Base-by-base conservation (phyloP, 306 rosid species). In the Dalbergia cochinchinensis region DNA sequence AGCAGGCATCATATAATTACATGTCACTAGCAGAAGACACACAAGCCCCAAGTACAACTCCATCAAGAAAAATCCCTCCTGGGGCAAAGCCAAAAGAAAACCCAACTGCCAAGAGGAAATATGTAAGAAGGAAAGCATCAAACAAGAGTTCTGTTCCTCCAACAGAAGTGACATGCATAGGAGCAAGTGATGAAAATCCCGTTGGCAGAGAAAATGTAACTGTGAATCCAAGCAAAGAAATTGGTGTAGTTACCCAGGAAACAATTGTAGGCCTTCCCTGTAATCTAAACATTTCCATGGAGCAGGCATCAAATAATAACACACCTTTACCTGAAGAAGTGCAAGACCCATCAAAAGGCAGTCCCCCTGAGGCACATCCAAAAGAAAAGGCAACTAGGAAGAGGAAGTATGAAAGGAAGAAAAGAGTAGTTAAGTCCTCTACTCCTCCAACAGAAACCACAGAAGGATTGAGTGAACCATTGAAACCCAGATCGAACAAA, bases 341-440 rank as follows among this genome's bases (percentile, higher is more conserved):
- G 22, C 72, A 80, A 58, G 61, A 67, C 33, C 79, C 78, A 58
- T n/a, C 44, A 12, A 54, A 74, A 55, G 45, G 39, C 20, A 71
- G 58, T 55, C 41, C 74, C n/a, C 16, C 51, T 1, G 37, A 47
- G 78, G 37, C 33, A 50, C 35, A 74, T 39, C 44, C 33, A 47
- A 51, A 78, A 42, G 72, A 44, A 18, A 78, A 77, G 39, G 54
- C 73, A 51, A 76, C 67, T 37, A 73, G 3, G 18, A 85, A 80
- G 83, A 83, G 91, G 65, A 82, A 73, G 82, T 85, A 85, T 71
- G 85, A 73, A 20, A 82, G 88, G 74, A 85, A 44, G 87, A 85
- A 84, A 62, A 54, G 39, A 69, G 37, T 47, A 8, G 61, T 77
- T 34, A 81, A 73, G 20, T 44, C 82, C 31, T 63, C 77, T 58